Conservation (phyloP, 768 basidiomycete species). For the Tricholoma flavovirens region DNA sequence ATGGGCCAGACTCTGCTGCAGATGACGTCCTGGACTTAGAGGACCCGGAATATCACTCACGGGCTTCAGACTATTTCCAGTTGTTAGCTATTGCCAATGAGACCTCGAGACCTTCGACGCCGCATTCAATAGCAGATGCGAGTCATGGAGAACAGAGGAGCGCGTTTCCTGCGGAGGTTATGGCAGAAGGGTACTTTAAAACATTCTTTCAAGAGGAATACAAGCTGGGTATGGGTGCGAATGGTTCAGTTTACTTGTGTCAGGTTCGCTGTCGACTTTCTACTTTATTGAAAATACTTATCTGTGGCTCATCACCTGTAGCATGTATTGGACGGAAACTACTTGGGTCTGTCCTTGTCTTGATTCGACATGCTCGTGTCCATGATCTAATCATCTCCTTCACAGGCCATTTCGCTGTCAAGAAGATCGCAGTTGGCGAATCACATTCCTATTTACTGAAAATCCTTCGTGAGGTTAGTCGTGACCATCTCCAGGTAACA, state of each 20-base stretch:
- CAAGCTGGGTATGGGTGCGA: slow-evolving; percentile 91
- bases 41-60: slow-evolving; percentile 41
- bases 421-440: slow-evolving; percentile 93
- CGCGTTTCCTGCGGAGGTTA: slow-evolving; percentile 60
- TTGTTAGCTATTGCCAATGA: slow-evolving; percentile 71
- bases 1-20: slow-evolving; percentile 18
- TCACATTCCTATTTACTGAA: slow-evolving; percentile 81
- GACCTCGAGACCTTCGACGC: slow-evolving; percentile 46
- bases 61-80: slow-evolving; percentile 78
- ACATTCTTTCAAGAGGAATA: slow-evolving; percentile 90
- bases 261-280: slow-evolving; percentile 43
- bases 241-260: slow-evolving; percentile 85
- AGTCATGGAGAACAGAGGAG: slow-evolving; percentile 14
- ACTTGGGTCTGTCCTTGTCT: slow-evolving; percentile 49
- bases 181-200: slow-evolving; percentile 92
- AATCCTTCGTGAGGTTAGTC: slow-evolving; percentile 66
- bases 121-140: slow-evolving; percentile 25
- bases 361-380: slow-evolving; percentile 2
- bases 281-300: neutral
- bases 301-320: neutral
- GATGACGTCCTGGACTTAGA: slow-evolving; percentile 27
- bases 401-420: slow-evolving; percentile 83
- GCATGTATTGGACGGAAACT: slow-evolving; percentile 65
- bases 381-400: neutral
- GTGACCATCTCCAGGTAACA: neutral